A percentile compares a stretch with the other conserved stretches of the same genome.
Evolutionary conservation across 306 rosid species (phyloP).

Genomic region (Castanospermum australe): DNA sequence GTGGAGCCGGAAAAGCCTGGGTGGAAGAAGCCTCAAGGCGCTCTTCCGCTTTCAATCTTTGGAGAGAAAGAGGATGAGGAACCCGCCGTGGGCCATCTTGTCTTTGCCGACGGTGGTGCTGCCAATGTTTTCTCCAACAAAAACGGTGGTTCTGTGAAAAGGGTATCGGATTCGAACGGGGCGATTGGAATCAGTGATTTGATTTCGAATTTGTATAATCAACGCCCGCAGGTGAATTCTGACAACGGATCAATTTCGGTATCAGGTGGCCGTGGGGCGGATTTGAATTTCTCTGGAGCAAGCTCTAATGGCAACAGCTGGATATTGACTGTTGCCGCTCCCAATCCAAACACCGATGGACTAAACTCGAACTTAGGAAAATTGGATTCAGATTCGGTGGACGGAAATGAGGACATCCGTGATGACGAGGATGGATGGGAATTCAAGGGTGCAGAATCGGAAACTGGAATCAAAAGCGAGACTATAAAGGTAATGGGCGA

Average conservation of each 20-base stretch:
- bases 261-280: slow-evolving; percentile 16
- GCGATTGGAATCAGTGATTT: slow-evolving; percentile 46
- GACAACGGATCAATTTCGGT: slow-evolving; percentile 41
- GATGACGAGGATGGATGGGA: slow-evolving; percentile 89
- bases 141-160: slow-evolving; percentile 29
- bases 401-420: slow-evolving; percentile 32
- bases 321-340: neutral
- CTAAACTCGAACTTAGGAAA: slow-evolving; percentile 20
- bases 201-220: slow-evolving; percentile 46
- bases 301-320: slow-evolving; percentile 4
- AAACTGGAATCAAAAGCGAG: slow-evolving; percentile 31
- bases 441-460: slow-evolving; percentile 76
- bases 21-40: slow-evolving; percentile 65
- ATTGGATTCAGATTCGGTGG: slow-evolving; percentile 35
- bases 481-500: slow-evolving; percentile 36
- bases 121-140: slow-evolving; percentile 24
- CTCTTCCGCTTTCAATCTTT: slow-evolving; percentile 86
- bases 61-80: slow-evolving; percentile 60
- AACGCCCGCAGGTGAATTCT: slow-evolving; percentile 32
- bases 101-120: slow-evolving; percentile 17
- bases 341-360: slow-evolving; percentile 16
- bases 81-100: slow-evolving; percentile 25
- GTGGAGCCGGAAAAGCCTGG: slow-evolving; percentile 5
- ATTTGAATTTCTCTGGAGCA: neutral
- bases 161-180: slow-evolving; percentile 44